Percentiles rank a stretch among this genome's conserved stretches.
phyloP scores from a whole-genome alignment of 805 yeast genomes.

The Kodamaea sagamina region DNA sequence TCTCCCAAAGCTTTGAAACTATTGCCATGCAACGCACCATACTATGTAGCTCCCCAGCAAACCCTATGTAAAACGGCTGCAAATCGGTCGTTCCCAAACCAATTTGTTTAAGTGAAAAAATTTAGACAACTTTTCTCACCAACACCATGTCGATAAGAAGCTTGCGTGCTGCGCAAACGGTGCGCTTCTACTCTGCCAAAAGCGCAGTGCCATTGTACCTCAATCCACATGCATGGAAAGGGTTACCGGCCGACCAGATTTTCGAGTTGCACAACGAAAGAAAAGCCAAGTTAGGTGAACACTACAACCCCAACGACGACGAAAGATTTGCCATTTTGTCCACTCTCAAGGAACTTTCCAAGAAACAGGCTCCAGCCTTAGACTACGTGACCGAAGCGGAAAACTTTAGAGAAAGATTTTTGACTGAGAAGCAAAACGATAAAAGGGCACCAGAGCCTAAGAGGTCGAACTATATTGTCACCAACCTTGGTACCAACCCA shows the following conservation, averaged over 20 bases:
- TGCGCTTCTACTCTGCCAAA: slow-evolving; percentile 14
- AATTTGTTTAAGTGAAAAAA: slow-evolving; percentile 5
- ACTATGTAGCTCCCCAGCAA: slow-evolving; percentile 8
- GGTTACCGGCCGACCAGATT: slow-evolving; percentile 63
- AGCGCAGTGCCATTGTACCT: slow-evolving; percentile 42
- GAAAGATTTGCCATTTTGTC: slow-evolving; percentile 60
- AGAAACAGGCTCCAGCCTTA: slow-evolving; percentile 32
- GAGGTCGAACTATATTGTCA: slow-evolving; percentile 37
- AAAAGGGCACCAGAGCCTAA: slow-evolving; percentile 41
- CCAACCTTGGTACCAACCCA: slow-evolving; percentile 37
- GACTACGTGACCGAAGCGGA: slow-evolving; percentile 45
- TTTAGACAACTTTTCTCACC: slow-evolving; percentile 8
- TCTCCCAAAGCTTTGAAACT: no score
- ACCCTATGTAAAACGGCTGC: slow-evolving; percentile 2
- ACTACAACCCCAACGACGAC: slow-evolving; percentile 62
- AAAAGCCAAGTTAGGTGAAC: slow-evolving; percentile 52
- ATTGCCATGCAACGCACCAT: no score
- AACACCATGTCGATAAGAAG: slow-evolving; percentile 13
- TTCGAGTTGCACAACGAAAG: slow-evolving; percentile 62
- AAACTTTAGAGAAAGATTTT: slow-evolving; percentile 42
- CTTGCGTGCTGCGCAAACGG: slow-evolving; percentile 6
- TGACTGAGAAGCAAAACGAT: slow-evolving; percentile 42
- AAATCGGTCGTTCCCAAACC: slow-evolving; percentile 6
- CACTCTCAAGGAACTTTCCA: slow-evolving; percentile 34
- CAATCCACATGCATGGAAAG: slow-evolving; percentile 71